Conservation (phyloP, 257 asterid genomes). For the Ballota nigra region DNA sequence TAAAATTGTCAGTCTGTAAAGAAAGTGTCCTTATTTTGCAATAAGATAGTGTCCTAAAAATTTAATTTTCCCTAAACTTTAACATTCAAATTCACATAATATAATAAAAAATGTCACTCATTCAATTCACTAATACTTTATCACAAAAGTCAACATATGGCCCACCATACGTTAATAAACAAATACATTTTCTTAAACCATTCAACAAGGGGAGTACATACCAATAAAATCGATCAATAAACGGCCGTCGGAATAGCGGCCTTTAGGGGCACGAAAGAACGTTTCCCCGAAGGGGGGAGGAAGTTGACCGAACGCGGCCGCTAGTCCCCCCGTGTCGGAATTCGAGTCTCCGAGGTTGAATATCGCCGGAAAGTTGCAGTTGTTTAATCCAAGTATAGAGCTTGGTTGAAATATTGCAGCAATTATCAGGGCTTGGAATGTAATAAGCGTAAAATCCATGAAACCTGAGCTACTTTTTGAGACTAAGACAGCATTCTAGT, state of each 20-base stretch:
- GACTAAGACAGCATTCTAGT: not conserved
- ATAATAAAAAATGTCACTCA: too few species aligned
- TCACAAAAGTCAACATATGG: too few species aligned
- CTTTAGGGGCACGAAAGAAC: constrained; percentile 55
- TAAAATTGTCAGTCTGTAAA: too few species aligned
- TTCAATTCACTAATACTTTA: too few species aligned
- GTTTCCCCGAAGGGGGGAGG: constrained; percentile 63
- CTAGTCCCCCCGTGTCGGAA: constrained; percentile 80
- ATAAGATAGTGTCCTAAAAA: too few species aligned
- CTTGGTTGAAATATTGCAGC: constrained; percentile 7
- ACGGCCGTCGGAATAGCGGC: constrained; percentile 71
- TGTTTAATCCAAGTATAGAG: constrained; percentile 1
- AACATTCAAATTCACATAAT: too few species aligned
- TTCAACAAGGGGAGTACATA: too few species aligned
- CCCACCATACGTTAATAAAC: too few species aligned
- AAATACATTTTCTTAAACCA: too few species aligned
- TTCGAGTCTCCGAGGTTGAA: constrained; percentile 89
- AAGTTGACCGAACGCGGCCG: constrained; percentile 73
- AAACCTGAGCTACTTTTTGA: not conserved
- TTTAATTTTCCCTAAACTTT: too few species aligned
- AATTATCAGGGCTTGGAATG: constrained; percentile 17
- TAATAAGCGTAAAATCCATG: constrained; percentile 29
- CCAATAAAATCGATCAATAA: constrained; percentile 65
- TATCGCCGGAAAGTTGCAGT: constrained; percentile 67
- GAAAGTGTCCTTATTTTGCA: too few species aligned